Evolutionary conservation across 306 rosid genomes (phyloP), one percentile per base, ranked within the genome.

Genomic region (Pterocarpus macrocarpus): DNA sequence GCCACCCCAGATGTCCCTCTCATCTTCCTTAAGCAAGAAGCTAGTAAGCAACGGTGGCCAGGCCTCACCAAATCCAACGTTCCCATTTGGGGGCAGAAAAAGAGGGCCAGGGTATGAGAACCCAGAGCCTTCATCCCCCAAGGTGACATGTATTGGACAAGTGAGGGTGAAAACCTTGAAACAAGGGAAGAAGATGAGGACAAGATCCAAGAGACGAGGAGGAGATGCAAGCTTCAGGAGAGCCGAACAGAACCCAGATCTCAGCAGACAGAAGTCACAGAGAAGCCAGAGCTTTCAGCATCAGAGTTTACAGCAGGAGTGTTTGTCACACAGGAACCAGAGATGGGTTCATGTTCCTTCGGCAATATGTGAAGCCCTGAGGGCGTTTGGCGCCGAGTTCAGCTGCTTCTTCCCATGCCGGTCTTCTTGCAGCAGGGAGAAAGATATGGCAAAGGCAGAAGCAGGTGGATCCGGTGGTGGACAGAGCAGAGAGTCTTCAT

Each of bases 71-170:
- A 47, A 47, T 9, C 53, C 53, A 12, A 90, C 90, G 94, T 93
- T 95, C 76, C 99, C 97, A 10, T 82, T 90, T 7, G 91, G 80
- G 3, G 90, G 86, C 0, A 94, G 86, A 84, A 94, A 87, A 59
- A 75, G 93, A 73, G 93, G 91, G 4, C 67, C 85, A 9, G 89
- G 85, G 7, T 90, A 89, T 62, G 98, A 91, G 35, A 95, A 92
- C 43, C 98, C 98, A 8, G 99, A 95, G 36, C 99, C 99, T 0
- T 93, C 99, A 5, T 95, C 99, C 12, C 99, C 99, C 0, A 95
- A 95, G 47, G 99, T 95, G 1, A 95, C 99, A 1, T 95, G 99
- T 47, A 95, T 95, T 73, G 99, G 99, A 0, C 99, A 93, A 64
- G 98, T 93, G 64, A 89, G 99, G 45, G 99, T 93, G 52, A 91